phyloP scores from a whole-genome alignment of 2,329 filamentous ascomycete genomes.

The Cyphellophora attinorum region DNA sequence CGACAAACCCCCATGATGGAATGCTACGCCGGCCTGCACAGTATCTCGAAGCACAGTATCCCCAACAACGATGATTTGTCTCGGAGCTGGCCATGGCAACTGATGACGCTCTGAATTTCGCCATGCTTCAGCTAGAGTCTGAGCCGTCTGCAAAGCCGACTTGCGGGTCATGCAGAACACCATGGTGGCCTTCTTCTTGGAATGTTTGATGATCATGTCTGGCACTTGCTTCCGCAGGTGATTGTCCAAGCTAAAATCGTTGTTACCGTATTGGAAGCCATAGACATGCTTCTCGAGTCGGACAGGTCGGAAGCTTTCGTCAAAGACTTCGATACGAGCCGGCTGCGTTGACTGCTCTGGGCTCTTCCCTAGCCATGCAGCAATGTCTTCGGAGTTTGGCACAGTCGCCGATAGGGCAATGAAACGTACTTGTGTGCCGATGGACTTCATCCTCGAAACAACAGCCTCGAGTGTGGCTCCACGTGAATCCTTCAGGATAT shows the following conservation, averaged over 20 bases:
- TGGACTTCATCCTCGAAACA: constrained; percentile 78
- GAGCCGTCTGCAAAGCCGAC: constrained; percentile 59
- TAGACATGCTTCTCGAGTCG: constrained; percentile 67
- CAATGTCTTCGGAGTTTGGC: constrained; percentile 72
- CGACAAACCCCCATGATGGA: constrained; percentile 71
- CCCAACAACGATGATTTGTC: constrained; percentile 39
- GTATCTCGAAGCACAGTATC: constrained; percentile 48
- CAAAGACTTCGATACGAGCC: constrained; percentile 60
- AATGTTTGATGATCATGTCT: constrained; percentile 57
- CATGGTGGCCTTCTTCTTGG: constrained; percentile 65
- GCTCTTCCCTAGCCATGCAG: constrained; percentile 65
- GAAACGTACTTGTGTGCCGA: constrained; percentile 66
- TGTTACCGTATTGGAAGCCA: constrained; percentile 54
- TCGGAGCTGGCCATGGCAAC: constrained; percentile 56
- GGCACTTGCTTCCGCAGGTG: constrained; percentile 57
- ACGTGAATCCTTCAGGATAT: constrained; percentile 70
- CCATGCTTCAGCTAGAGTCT: constrained; percentile 59
- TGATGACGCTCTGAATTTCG: constrained; percentile 38
- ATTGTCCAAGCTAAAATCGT: constrained; percentile 71
- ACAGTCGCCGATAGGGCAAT: constrained; percentile 75
- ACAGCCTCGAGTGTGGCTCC: constrained; percentile 76
- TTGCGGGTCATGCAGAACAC: constrained; percentile 73
- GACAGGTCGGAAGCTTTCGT: constrained; percentile 72
- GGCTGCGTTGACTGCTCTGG: constrained; percentile 50
- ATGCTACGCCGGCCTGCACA: constrained; percentile 56